phyloP scores from a whole-genome alignment of 345 rosid species.

The Bruguiera sexangula region DNA sequence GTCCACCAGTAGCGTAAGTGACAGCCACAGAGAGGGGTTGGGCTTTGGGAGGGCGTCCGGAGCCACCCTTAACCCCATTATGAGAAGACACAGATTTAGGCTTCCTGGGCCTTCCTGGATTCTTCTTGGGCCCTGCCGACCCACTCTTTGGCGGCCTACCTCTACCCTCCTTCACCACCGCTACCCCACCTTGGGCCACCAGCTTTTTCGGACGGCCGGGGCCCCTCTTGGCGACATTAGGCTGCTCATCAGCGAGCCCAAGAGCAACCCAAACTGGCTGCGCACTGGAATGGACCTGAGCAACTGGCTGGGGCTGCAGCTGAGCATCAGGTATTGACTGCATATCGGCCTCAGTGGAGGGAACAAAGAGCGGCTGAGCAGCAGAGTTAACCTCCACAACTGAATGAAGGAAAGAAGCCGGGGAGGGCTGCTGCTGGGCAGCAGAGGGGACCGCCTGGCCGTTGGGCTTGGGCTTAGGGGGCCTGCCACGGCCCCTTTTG shows the following conservation, averaged over 20 bases:
- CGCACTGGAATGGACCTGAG: neutral
- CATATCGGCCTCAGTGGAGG: neutral
- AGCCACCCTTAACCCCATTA: constrained; percentile 26
- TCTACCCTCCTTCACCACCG: constrained; percentile 28
- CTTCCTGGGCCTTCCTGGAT: constrained; percentile 42
- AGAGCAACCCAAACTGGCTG: constrained; percentile 8
- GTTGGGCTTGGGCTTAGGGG: constrained; percentile 44
- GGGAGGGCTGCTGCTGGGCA: neutral
- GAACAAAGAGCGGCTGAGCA: neutral
- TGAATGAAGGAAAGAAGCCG: neutral
- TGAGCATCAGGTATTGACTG: too few species aligned
- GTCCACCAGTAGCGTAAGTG: constrained; percentile 18
- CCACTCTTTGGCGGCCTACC: constrained; percentile 41
- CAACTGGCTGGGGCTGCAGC: neutral
- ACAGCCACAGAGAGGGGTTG: constrained; percentile 22
- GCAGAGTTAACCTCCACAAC: neutral
- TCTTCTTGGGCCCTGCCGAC: constrained; percentile 22
- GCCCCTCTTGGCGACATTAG: constrained; percentile 20
- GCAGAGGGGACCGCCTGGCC: neutral
- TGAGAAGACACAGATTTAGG: constrained; percentile 25
- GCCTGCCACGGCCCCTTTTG: constrained; percentile 68
- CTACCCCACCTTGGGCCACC: constrained; percentile 10
- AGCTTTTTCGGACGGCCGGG: constrained; percentile 51
- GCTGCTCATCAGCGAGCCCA: constrained; percentile 4
- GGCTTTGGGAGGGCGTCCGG: constrained; percentile 31